These are phyloP conservation scores for Prunus armeniaca DNA, from an alignment of 306 rosid species.

Conservation along the genomic window DNA sequence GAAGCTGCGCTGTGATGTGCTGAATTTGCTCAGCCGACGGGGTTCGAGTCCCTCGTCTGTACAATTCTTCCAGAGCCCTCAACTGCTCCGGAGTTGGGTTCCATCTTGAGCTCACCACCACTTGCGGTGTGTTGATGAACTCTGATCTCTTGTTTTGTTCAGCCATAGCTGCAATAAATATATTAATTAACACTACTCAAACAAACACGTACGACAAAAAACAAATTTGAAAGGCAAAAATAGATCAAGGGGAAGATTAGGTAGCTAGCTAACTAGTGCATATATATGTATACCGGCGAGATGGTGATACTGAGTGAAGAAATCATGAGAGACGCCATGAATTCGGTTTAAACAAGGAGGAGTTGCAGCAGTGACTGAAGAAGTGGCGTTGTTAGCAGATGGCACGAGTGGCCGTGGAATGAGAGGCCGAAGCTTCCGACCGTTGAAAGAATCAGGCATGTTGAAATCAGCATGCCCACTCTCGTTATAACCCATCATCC, in stretches of 20 bases:
- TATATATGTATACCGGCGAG: slow-evolving; percentile 37
- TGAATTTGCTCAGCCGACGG: slow-evolving; percentile 96
- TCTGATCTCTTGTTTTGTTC: slow-evolving; percentile 60
- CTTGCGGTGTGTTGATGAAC: slow-evolving; percentile 38
- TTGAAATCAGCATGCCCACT: slow-evolving; percentile 42
- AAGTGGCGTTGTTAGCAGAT: slow-evolving; percentile 38
- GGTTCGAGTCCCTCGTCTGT: slow-evolving; percentile 78
- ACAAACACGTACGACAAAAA: neutral
- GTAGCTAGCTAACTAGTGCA: neutral
- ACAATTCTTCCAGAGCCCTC: slow-evolving; percentile 75
- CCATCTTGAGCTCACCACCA: slow-evolving; percentile 91
- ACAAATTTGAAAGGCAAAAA: neutral
- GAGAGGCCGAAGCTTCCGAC: slow-evolving; percentile 73
- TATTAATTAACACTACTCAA: neutral
- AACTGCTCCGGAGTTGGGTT: slow-evolving; percentile 92
- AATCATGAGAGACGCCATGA: slow-evolving; percentile 36
- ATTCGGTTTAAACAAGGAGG: slow-evolving; percentile 43
- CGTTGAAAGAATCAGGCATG: slow-evolving; percentile 52
- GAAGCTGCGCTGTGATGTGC: slow-evolving; percentile 80
- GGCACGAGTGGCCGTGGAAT: slow-evolving; percentile 54
- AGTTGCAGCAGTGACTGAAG: slow-evolving; percentile 29
- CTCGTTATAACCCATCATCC: slow-evolving; percentile 83
- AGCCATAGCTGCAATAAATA: slow-evolving; percentile 13
- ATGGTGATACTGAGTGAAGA: slow-evolving; percentile 63
- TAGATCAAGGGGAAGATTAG: neutral